Base-by-base conservation (phyloP, 202 grass and related monocot genomes). In the Saccharum hybrid region DNA sequence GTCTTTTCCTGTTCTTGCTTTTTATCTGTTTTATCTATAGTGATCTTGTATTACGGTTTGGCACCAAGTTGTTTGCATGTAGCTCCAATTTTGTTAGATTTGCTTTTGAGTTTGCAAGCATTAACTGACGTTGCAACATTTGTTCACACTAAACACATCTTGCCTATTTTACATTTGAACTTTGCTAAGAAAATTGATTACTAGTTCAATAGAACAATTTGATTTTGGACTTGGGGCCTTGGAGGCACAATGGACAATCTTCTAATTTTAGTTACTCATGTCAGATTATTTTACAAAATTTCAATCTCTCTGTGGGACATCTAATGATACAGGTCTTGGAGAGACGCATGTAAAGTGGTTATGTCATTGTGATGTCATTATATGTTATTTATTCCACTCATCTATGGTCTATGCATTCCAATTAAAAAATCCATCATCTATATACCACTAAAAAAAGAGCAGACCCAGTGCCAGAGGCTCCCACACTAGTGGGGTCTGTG, bases 51-150 rank as follows among this genome's bases (percentile, higher is more conserved):
- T 59, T 65, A 37, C 9, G 12, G 61, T 78, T 85, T 51, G 52
- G 37, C 54, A 51, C n/a, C 72, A 34, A 33, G 19, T 46, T 33
- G 12, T 31, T 72, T 82, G 38, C 39, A 23, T 71, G n/a, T 61
- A 31, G 10, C 3, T 34, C 54, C 51, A 28, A 7, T 15, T 42
- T 56, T 56, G 12, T 19, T 65, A 72, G 56, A 45, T 82, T 86
- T 87, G 19, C 41, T 23, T 63, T 23, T 64, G 52, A 38, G 11
- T 85, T 88, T 67, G 61, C 63, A 74, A 70, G 30, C 52, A 63
- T 84, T 63, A 65, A 43, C 8, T 85, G 30, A 36, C 8, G 28
- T 48, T 83, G 41, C 71, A 52, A 39, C 31, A 74, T 63, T 28
- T 21, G 4, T 83, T 74, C 31, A 65, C 59, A 39, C 69, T 67